Percentiles rank a stretch among this genome's conserved stretches.
phyloP scores from a whole-genome alignment of 495 filamentous ascomycete species.

The Penicillium roqueforti region DNA sequence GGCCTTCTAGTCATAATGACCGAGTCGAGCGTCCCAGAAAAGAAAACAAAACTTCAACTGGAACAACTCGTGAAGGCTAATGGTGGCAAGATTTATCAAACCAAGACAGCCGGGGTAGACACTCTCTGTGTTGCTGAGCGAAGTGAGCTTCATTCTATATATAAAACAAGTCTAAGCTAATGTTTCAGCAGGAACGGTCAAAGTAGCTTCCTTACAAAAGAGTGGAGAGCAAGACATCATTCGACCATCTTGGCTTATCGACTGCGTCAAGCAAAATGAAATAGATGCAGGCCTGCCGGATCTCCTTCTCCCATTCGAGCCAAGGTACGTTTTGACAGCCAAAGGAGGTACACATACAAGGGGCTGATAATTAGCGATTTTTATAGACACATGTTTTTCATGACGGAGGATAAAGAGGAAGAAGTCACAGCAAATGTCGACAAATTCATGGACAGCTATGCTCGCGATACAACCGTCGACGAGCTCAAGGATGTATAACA shows the following conservation, averaged over 20 bases:
- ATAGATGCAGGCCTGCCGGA: slow-evolving; percentile 54
- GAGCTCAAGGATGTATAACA: slow-evolving; percentile 56
- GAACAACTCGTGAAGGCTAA: slow-evolving; percentile 83
- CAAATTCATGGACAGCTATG: slow-evolving; percentile 77
- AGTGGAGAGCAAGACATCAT: slow-evolving; percentile 64
- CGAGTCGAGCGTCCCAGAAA: slow-evolving; percentile 52
- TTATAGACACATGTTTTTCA: slow-evolving; percentile 55
- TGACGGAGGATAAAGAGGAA: slow-evolving; percentile 39
- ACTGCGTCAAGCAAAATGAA: slow-evolving; percentile 67
- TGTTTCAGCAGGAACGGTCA: slow-evolving; percentile 57
- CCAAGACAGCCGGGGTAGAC: slow-evolving; percentile 52
- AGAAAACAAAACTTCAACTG: slow-evolving; percentile 74
- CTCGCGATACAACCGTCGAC: slow-evolving; percentile 59
- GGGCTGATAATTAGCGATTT: neutral
- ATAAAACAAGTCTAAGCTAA: slow-evolving; percentile 10
- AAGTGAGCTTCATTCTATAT: slow-evolving; percentile 35
- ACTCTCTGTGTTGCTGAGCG: slow-evolving; percentile 78
- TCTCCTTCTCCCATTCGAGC: slow-evolving; percentile 65
- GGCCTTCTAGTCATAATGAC: slow-evolving; percentile 53
- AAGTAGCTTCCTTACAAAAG: slow-evolving; percentile 78
- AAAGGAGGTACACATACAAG: neutral
- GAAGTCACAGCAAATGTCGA: slow-evolving; percentile 58
- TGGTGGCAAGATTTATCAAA: slow-evolving; percentile 79
- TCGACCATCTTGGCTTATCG: slow-evolving; percentile 76
- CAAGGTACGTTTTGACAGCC: slow-evolving; percentile 47